phyloP scores from a whole-genome alignment of 139 green algal species.

The Marvania coccoides region DNA sequence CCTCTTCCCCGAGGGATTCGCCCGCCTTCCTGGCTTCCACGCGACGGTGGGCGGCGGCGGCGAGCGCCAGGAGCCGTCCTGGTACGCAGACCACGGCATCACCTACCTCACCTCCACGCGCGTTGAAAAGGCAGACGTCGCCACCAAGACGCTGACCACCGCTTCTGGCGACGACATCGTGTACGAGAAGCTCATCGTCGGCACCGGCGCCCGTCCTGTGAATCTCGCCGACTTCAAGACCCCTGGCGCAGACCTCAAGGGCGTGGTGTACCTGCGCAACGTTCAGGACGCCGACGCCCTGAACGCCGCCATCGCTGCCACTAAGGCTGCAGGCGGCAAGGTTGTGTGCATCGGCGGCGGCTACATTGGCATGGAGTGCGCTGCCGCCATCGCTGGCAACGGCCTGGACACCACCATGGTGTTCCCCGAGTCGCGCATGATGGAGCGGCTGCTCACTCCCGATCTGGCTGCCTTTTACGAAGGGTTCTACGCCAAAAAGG shows the following conservation, averaged over 20 bases:
- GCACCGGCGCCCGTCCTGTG: slow-evolving; percentile 58
- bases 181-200: slow-evolving; percentile 83
- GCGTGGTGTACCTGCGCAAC: slow-evolving; percentile 77
- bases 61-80: slow-evolving; percentile 61
- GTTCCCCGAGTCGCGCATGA: slow-evolving; percentile 65
- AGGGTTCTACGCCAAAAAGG: slow-evolving; percentile 57
- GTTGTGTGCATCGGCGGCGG: slow-evolving; percentile 77
- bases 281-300: slow-evolving; percentile 71
- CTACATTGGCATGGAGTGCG: slow-evolving; percentile 87
- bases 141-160: slow-evolving; percentile 52
- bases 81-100: slow-evolving; percentile 78
- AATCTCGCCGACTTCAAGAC: slow-evolving; percentile 60
- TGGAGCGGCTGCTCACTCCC: slow-evolving; percentile 70
- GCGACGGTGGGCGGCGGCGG: slow-evolving; percentile 84
- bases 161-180: slow-evolving; percentile 42
- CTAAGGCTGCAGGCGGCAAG: slow-evolving; percentile 49
- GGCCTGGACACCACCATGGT: slow-evolving; percentile 78
- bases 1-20: slow-evolving; percentile 54
- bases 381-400: slow-evolving; percentile 54
- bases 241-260: slow-evolving; percentile 61
- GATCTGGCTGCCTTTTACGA: slow-evolving; percentile 78
- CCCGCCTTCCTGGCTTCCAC: slow-evolving; percentile 89
- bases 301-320: slow-evolving; percentile 42
- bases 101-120: slow-evolving; percentile 50
- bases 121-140: slow-evolving; percentile 47